Evolutionary conservation across 225 moss, liverwort and hornwort species (phyloP), one percentile per base, ranked within the genome.

Genomic region (Antitrichia curtipendula): DNA sequence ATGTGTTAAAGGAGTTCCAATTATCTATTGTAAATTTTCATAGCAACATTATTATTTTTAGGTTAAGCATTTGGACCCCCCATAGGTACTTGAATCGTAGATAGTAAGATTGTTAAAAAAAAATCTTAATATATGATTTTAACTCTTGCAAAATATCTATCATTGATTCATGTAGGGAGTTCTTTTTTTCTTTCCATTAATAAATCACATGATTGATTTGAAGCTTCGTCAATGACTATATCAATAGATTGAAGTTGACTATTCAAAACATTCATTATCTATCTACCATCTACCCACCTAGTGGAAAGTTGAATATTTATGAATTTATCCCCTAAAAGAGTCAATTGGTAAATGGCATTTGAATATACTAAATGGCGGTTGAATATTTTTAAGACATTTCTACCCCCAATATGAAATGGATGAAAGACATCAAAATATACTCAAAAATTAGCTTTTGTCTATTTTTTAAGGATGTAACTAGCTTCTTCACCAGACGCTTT

Each of bases 141-240:
- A 75, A 13, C 4, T 36, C 9, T 53, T 53, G 3, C 8, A 75
- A 52, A 22, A 20, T 75, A 53, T 15, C 36, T 76, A 53, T 76
- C 1, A 4, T n/a, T 24, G 9, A 53, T 18, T 11, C 1, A 15
- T 24, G 2, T 53, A 1, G 21, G 54, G 1, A 0, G n/a, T 0
- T 5, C 36, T 2, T 52, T 50, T 22, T 5, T 23, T 8, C 8
- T 75, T 52, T 52, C 2, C 5, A 75, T 52, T 52, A 3, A 14
- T 75, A 6, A 22, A 52, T 52, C 0, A 13, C 5, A 32, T 52
- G 8, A 52, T 52, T 36, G 5, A 52, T 75, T 8, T 34, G 5
- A 75, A 52, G 32, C 3, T 22, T 75, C 36, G 0, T 8, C 5
- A 14, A 75, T 8, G 5, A 52, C n/a, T n/a, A 52, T 14, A 6